Evolutionary conservation across 106 monocot species (phyloP), one percentile per base, ranked within the genome.

Genomic region (Xerophyta viscosa): DNA sequence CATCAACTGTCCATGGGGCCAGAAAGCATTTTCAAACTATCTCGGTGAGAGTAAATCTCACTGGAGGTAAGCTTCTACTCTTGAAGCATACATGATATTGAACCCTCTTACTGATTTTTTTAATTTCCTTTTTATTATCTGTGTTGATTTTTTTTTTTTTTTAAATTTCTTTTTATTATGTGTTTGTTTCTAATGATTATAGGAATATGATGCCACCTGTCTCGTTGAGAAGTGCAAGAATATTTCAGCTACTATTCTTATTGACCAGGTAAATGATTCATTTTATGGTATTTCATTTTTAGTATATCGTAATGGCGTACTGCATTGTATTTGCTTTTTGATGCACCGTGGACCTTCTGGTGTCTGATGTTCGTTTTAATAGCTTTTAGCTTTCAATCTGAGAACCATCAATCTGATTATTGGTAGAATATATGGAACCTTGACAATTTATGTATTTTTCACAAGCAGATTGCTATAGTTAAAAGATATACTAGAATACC

Each of bases 21-120:
- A 82, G 67, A 96, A 96, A 72, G 94, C 88, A 12, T 96, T 96
- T 52, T 78, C 84, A 68, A 96, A 89, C 75, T 96, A 96, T 65
- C 63, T 96, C 55, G 94, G 88, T 20, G 33, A 39, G 27, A 62
- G 68, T 43, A 76, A 96, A 29, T 63, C 73, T 52, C 78, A 79
- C 28, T 96, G 94, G 94, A 81, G 88, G 94, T 81, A 70, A 71
- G 28, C 20, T 37, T n/a, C n/a, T 58, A 5, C 24, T 45, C 12
- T 13, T 54, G 8, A 8, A 44, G 33, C 33, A 11, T 36, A 36
- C 11, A 5, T 36, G 11, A 36, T 36, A 5, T 6, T 36, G 33
- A 11, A 36, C 7, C 11, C 11, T 11, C n/a, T n/a, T n/a, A n/a
- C n/a, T n/a, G n/a, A n/a, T 44, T 44, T 14, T 14, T 10, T 8